Conservation (phyloP, 73 alveolate species). For the Paramecium octaurelia region DNA sequence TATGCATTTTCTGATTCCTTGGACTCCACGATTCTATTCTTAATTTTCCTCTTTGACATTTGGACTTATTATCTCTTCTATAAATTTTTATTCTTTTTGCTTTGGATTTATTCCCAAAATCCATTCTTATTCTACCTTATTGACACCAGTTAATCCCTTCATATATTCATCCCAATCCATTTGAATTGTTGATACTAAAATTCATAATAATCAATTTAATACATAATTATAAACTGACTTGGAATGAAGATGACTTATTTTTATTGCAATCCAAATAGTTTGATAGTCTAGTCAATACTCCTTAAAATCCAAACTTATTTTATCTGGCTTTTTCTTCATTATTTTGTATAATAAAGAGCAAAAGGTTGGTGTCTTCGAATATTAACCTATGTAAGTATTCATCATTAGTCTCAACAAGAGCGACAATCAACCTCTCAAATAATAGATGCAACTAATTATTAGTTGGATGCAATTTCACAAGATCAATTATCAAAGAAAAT, state of each 20-base stretch:
- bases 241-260: not conserved
- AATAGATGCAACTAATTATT: not conserved
- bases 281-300: not conserved
- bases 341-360: not conserved
- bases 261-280: not conserved
- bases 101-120: not conserved
- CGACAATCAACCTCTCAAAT: not conserved
- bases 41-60: not conserved
- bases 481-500: not conserved
- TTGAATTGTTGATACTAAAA: not conserved
- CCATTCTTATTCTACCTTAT: not conserved
- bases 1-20: not conserved
- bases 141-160: not conserved
- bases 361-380: not conserved
- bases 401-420: not conserved
- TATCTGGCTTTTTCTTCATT: not conserved
- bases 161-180: constrained; percentile 14
- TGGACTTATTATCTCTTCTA: not conserved
- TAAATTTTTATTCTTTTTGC: not conserved
- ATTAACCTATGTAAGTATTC: not conserved
- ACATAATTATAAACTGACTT: not conserved
- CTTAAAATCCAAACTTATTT: not conserved
- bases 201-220: not conserved
- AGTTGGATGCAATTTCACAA: not conserved
- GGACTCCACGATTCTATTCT: not conserved